phyloP scores from a whole-genome alignment of 257 asterid genomes.

The Nicotiana benthamiana region DNA sequence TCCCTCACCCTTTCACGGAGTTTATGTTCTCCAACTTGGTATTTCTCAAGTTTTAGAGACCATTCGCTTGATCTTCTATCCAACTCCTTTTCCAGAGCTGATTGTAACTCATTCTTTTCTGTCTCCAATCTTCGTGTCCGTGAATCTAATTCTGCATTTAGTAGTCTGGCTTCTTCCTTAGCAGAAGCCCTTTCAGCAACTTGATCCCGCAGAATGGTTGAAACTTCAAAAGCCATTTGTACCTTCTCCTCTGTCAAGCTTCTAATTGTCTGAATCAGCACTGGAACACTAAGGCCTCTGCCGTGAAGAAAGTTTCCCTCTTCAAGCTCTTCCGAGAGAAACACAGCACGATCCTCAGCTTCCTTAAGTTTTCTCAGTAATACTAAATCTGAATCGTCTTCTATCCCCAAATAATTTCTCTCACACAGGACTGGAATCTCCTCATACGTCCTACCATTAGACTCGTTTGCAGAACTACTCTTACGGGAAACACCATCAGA shows the following conservation, averaged over 20 bases:
- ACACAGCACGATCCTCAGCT: constrained; percentile 62
- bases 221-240: constrained; percentile 65
- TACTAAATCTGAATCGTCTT: constrained; percentile 38
- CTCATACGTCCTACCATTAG: constrained; percentile 34
- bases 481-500: constrained; percentile 36
- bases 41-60: constrained; percentile 79
- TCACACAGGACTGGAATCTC: constrained; percentile 33
- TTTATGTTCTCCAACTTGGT: constrained; percentile 81
- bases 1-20: constrained; percentile 94
- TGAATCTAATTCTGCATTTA: constrained; percentile 41
- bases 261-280: constrained; percentile 52
- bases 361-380: constrained; percentile 50
- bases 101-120: constrained; percentile 77
- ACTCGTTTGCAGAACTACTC: constrained; percentile 28
- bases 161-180: constrained; percentile 46
- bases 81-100: constrained; percentile 74
- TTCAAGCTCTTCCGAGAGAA: constrained; percentile 63
- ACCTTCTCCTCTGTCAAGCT: constrained; percentile 61
- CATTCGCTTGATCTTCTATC: constrained; percentile 92
- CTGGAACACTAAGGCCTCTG: constrained; percentile 47
- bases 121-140: constrained; percentile 54
- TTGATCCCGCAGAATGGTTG: constrained; percentile 53
- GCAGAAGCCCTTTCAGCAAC: constrained; percentile 69
- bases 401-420: constrained; percentile 25
- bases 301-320: constrained; percentile 40